A percentile compares a stretch with the other conserved stretches of the same genome.
phyloP scores from a whole-genome alignment of 2,329 filamentous ascomycete species.

The Fusarium pseudocircinatum region DNA sequence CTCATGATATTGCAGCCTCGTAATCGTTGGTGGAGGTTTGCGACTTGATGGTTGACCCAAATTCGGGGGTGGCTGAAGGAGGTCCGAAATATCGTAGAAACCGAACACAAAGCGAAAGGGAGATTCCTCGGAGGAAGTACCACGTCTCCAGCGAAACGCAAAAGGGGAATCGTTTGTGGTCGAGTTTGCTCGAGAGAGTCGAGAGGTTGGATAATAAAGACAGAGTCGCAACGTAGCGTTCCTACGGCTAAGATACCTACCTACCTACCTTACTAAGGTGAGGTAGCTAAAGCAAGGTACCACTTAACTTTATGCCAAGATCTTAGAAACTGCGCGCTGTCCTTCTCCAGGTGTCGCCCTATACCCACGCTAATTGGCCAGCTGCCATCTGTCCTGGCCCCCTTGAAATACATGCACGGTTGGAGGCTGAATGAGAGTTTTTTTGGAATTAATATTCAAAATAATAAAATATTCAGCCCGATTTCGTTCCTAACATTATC shows the following conservation, averaged over 20 bases:
- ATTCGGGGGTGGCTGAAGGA: neutral
- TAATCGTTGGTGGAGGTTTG: constrained; percentile 26
- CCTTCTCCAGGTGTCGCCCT: constrained; percentile 44
- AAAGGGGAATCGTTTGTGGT: constrained; percentile 6
- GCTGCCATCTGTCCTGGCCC: constrained; percentile 1
- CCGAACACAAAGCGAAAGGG: neutral
- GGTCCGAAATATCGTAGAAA: constrained; percentile 1
- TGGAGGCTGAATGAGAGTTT: neutral
- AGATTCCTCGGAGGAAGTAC: constrained; percentile 12
- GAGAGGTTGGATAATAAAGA: constrained; percentile 32
- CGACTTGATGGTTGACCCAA: constrained; percentile 15
- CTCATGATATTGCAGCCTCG: constrained; percentile 45
- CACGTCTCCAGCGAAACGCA: constrained; percentile 23
- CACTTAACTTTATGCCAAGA: constrained; percentile 11
- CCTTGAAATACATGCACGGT: neutral
- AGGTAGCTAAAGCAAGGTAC: constrained; percentile 29
- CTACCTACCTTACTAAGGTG: neutral
- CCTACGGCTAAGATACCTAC: neutral
- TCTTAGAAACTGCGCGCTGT: constrained; percentile 35
- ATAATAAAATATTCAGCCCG: neutral
- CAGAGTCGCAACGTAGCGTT: constrained; percentile 28
- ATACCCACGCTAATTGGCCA: constrained; percentile 40
- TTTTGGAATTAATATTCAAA: neutral
- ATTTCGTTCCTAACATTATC: neutral
- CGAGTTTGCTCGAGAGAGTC: constrained; percentile 18